Base-by-base conservation (phyloP, 805 yeast genomes). In the Ogataea henricii region DNA sequence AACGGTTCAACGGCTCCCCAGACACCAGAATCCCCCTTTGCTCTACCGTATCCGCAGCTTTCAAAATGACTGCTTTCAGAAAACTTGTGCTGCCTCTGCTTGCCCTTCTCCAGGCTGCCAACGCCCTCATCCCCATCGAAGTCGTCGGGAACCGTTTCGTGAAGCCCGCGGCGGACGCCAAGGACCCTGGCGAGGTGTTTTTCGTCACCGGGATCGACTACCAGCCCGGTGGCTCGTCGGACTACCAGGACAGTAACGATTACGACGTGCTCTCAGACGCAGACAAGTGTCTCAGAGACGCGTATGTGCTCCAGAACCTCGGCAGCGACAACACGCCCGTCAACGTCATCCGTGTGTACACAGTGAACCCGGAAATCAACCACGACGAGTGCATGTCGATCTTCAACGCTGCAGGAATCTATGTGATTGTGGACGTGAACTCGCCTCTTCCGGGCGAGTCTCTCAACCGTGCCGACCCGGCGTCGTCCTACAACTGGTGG, bases 361-460 rank as follows among this genome's bases (percentile, higher is more conserved):
- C 90, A 3, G 69, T 86, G 50, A 87, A 87, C 63, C 96, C 96
- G 49, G 89, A 88, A 53, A 70, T 87, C 39, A 78, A 89, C 70
- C 97, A 90, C 63, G 96, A 89, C 63, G 87, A 86, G 65, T 91
- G 97, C 73, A 88, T 91, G 94, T 75, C 89, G n/a, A 77, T 82
- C 53, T 81, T 89, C 64, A 89, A 87, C 59, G 85, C 87, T 52
- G 97, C 95, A 3, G 97, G 98, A 25, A 89, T 91, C 56, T 92
- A 91, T 63, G 87, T 90, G 21, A 69, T 91, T 44, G 69, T 90
- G 45, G 98, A 91, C 64, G 94, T 89, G 41, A 89, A 88, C 70
- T 78, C 87, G 48, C 95, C 96, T 37, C 72, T 77, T 34, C 66
- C 67, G 26, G 77, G 82, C 53, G 85, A 87, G 56, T 77, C 89